These are phyloP conservation scores for Magnusiomyces magnusii DNA, from an alignment of 1,139 yeast genomes.

Conservation along the genomic window DNA sequence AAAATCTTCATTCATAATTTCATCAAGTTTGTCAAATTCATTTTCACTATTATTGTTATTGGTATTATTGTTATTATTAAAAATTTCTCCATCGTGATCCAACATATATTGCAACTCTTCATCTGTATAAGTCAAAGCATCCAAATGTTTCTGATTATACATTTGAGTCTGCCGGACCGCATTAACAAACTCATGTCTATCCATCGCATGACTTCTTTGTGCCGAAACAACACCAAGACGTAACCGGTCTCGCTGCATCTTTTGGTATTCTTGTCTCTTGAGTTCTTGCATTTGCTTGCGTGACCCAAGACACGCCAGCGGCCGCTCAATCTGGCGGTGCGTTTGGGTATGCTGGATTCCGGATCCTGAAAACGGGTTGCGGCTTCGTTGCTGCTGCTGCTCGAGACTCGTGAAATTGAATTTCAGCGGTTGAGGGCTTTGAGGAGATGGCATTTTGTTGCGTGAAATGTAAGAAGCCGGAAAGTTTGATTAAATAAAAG, in stretches of 20 bases:
- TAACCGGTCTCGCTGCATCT: not conserved
- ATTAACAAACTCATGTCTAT: too few species aligned
- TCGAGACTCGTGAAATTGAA: too few species aligned
- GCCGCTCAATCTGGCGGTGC: not conserved
- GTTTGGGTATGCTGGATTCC: not conserved
- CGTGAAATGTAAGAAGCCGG: too few species aligned
- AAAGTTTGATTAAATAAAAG: too few species aligned
- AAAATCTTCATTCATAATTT: not conserved
- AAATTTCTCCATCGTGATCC: not conserved
- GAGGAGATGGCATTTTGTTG: too few species aligned
- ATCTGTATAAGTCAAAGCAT: not conserved
- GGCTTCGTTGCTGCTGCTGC: not conserved
- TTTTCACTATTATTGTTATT: too few species aligned
- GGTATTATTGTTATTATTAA: not conserved
- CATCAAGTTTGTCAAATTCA: not conserved
- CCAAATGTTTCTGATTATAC: not conserved
- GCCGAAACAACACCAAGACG: not conserved
- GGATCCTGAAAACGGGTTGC: too few species aligned
- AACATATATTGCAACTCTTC: not conserved
- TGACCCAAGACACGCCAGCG: not conserved
- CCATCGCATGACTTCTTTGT: not conserved
- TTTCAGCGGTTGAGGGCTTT: too few species aligned
- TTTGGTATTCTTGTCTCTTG: not conserved
- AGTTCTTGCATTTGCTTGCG: not conserved
- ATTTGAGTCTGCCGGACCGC: too few species aligned